A percentile compares a stretch with the other conserved stretches of the same genome.
Conservation (phyloP, 371 early-diverging fungal genomes). For the Syncephalastrum contaminatum region DNA sequence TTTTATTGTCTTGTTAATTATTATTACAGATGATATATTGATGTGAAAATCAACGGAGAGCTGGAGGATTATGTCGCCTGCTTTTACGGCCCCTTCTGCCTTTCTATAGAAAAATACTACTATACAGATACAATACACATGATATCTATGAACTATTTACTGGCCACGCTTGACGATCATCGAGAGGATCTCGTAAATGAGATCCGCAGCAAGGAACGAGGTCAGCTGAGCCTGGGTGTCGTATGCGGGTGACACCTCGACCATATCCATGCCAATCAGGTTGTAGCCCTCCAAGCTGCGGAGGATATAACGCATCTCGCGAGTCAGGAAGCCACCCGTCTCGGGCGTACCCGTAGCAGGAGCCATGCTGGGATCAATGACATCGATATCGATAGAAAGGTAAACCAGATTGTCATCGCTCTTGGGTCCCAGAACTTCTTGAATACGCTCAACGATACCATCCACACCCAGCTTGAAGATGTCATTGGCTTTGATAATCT, state of each 20-base stretch:
- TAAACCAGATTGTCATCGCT: conserved; percentile 35
- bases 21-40: too few species aligned
- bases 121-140: not conserved
- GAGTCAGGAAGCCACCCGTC: conserved; percentile 48
- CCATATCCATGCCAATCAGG: conserved; percentile 47
- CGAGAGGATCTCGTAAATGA: conserved; percentile 42
- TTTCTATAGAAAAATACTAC: not conserved
- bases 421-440: conserved; percentile 36
- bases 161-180: conserved; percentile 47
- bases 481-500: conserved; percentile 49
- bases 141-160: not conserved
- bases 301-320: conserved; percentile 48
- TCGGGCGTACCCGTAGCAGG: conserved; percentile 58
- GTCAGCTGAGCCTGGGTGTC: conserved; percentile 54
- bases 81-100: not conserved
- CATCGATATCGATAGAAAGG: conserved; percentile 54
- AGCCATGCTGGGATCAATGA: conserved; percentile 51
- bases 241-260: conserved; percentile 52
- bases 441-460: conserved; percentile 44
- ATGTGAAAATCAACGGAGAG: too few species aligned
- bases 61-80: too few species aligned
- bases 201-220: conserved; percentile 42
- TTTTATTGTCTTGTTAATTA: too few species aligned
- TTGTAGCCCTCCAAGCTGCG: conserved; percentile 44
- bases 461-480: conserved; percentile 45